These are phyloP conservation scores for Venturia asperata DNA, from an alignment of 2,329 filamentous ascomycete genomes.

Conservation along the genomic window DNA sequence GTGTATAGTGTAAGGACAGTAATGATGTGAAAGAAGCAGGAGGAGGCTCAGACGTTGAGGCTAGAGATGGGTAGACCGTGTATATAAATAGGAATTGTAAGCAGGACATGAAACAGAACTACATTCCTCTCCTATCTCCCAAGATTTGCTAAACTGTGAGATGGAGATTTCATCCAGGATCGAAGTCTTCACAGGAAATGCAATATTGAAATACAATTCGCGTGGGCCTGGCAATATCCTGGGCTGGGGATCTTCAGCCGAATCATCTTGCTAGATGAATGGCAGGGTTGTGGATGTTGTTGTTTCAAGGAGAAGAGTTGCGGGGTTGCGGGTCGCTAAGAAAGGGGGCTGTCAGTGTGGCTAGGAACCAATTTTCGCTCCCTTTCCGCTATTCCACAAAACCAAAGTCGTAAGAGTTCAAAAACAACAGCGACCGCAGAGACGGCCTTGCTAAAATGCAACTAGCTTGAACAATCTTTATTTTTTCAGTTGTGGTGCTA, in stretches of 20 bases:
- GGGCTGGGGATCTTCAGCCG: background rate
- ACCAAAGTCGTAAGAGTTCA: too few relatives aligned
- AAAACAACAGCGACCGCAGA: too few relatives aligned
- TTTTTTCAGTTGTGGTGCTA: too few relatives aligned
- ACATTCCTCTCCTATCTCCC: background rate
- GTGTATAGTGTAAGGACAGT: background rate
- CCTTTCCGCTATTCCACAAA: too few relatives aligned
- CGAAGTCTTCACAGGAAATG: background rate
- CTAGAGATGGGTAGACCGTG: background rate
- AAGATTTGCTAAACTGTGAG: background rate
- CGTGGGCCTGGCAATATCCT: background rate
- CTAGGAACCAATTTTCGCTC: too few relatives aligned
- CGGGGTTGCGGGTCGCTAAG: background rate
- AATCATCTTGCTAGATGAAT: background rate
- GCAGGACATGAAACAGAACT: background rate
- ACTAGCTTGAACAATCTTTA: too few relatives aligned
- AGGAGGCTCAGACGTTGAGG: background rate
- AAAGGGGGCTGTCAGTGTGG: background rate
- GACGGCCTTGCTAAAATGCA: too few relatives aligned
- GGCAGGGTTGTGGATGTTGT: conserved; percentile 1
- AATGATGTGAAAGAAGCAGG: background rate
- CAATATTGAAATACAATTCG: background rate
- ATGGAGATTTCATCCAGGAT: background rate
- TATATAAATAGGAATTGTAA: conserved; percentile 7
- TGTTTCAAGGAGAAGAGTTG: background rate